Evolutionary conservation across 2,329 filamentous ascomycete genomes (phyloP), one percentile per base, ranked within the genome.

Genomic region (Colletotrichum scovillei): DNA sequence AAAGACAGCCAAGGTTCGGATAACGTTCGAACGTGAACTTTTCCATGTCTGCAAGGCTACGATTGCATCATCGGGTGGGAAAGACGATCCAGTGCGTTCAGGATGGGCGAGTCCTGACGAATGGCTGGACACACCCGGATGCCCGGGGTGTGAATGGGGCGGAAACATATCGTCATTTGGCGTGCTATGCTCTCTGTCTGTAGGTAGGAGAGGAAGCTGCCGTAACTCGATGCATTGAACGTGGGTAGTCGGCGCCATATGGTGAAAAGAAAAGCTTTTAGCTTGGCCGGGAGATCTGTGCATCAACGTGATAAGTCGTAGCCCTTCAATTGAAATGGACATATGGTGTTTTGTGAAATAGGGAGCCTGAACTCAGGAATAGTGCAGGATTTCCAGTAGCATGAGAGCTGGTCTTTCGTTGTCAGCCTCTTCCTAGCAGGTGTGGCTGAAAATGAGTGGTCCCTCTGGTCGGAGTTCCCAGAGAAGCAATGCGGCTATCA

Each of bases 1-100:
- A 77, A 92, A 90, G 2, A 90, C 87, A 0, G 89, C 85, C 38
- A 88, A 80, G 55, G 90, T 89, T 46, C 91, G 88, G 75, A 84
- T 90, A 6, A 89, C 81, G 78, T 92, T 93, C 32, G 85, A 84
- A 11, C 82, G 80, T 0, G 92, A 88, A 19, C 83, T 81, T 77
- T 93, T 93, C 92, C 92, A 94, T 80, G 81, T 84, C 76, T 92
- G 88, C n/a, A 84, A 16, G 0, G 55, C 8, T 1, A 53, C 49
- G 6, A 64, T n/a, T 5, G 67, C 67, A n/a, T 57, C 67, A 2
- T 58, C 49, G 3, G 67, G 58, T 26, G 67, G 24, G 2, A 26
- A 2, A 1, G 5, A 24, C 0, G 26, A 16, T 12, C 19, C 14
- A 19, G 19, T 6, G 19, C 19, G 19, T 19, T 49, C 42, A 11